Conservation (phyloP, 331 rosid genomes). For the Erythrophleum ivorense region DNA sequence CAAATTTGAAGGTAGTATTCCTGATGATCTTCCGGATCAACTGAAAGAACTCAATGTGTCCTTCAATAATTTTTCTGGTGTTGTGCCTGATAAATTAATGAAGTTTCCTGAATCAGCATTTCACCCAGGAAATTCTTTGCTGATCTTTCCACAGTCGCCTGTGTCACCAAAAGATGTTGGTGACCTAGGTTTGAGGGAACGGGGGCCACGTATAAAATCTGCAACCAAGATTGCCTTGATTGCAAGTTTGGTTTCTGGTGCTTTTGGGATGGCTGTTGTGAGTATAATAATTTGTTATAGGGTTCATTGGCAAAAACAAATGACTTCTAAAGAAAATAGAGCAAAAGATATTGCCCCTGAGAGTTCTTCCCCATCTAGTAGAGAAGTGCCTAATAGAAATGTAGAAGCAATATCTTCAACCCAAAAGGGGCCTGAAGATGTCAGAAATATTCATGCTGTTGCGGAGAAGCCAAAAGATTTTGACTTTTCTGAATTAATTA, state of each 20-base stretch:
- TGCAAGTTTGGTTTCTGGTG: slow-evolving; percentile 59
- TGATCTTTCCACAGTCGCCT: slow-evolving; percentile 53
- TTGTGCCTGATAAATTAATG: slow-evolving; percentile 61
- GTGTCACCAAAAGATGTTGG: slow-evolving; percentile 50
- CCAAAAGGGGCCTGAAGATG: slow-evolving; percentile 39
- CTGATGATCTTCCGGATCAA: slow-evolving; percentile 63
- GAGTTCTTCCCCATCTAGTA: slow-evolving; percentile 45
- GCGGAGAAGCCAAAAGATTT: slow-evolving; percentile 43
- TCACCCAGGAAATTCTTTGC: slow-evolving; percentile 75
- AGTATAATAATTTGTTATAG: slow-evolving; percentile 50
- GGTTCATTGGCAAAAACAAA: slow-evolving; percentile 43
- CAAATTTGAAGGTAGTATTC: slow-evolving; percentile 67
- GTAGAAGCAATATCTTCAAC: slow-evolving; percentile 45
- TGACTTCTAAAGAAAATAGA: slow-evolving; percentile 46
- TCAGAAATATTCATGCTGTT: slow-evolving; percentile 33
- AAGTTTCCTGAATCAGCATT: slow-evolving; percentile 78
- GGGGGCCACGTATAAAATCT: slow-evolving; percentile 49
- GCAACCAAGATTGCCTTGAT: slow-evolving; percentile 61
- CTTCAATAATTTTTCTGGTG: slow-evolving; percentile 74
- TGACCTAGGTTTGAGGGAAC: slow-evolving; percentile 42
- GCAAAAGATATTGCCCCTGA: slow-evolving; percentile 44
- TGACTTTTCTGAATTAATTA: slow-evolving; percentile 44
- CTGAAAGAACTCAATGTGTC: slow-evolving; percentile 68
- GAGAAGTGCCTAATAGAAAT: slow-evolving; percentile 48
- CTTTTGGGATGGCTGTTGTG: slow-evolving; percentile 52